Conservation (phyloP, 139 green algal genomes). For the Pseudopediastrum boryanum region DNA sequence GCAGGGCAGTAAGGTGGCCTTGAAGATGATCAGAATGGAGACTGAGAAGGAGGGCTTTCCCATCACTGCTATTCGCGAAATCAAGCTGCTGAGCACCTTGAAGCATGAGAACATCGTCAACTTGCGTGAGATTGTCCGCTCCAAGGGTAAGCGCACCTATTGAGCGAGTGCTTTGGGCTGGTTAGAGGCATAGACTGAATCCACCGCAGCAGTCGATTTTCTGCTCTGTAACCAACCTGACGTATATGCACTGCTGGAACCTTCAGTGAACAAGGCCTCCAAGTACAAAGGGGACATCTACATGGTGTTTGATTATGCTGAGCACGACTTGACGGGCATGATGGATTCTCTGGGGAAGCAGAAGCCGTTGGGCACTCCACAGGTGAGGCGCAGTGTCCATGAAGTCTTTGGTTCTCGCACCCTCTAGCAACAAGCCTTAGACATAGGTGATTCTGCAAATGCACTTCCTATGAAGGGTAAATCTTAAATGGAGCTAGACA, state of each 20-base stretch:
- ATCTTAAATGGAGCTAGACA: too few relatives aligned
- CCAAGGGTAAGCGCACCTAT: conserved; percentile 51
- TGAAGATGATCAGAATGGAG: conserved; percentile 99
- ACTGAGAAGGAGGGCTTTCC: conserved; percentile 99
- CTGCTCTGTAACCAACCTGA: background rate
- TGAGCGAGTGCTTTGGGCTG: background rate
- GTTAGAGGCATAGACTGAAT: background rate
- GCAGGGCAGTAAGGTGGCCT: conserved; percentile 72
- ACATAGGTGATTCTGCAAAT: too few relatives aligned
- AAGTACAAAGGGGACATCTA: conserved; percentile 96
- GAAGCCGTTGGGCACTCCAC: conserved; percentile 65
- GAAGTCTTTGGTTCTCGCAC: too few relatives aligned
- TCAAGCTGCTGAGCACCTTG: conserved; percentile 94
- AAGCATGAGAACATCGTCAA: conserved; percentile 95
- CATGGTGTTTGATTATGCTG: conserved; percentile 99
- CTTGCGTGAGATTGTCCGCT: conserved; percentile 96
- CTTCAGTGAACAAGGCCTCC: conserved; percentile 77
- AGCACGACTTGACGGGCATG: conserved; percentile 97
- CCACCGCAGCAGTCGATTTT: background rate
- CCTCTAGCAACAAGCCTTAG: too few relatives aligned
- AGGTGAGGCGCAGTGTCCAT: conserved; percentile 58
- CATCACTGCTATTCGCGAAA: conserved; percentile 98
- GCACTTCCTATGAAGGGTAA: too few relatives aligned
- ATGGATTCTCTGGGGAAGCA: conserved; percentile 77
- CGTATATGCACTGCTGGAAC: background rate